Conservation (phyloP, 495 filamentous ascomycete genomes). For the Penicillium waksmanii region DNA sequence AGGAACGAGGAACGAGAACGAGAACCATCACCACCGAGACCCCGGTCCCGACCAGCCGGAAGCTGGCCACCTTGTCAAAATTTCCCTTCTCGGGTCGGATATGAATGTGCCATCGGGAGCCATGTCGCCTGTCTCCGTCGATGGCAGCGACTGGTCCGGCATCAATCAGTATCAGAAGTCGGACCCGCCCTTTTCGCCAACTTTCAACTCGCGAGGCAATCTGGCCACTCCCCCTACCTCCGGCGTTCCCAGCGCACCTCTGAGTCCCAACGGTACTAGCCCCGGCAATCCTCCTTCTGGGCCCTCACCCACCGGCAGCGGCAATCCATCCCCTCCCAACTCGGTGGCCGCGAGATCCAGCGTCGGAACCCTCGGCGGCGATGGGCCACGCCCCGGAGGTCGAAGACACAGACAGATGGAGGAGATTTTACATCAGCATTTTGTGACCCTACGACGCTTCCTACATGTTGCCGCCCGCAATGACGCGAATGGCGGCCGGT, state of each 20-base stretch:
- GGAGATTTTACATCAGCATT: conserved; percentile 78
- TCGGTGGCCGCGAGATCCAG: conserved; percentile 80
- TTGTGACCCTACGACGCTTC: conserved; percentile 76
- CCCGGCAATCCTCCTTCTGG: conserved; percentile 20
- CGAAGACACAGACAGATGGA: conserved; percentile 62
- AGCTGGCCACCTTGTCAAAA: conserved; percentile 7
- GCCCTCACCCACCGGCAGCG: conserved; percentile 48
- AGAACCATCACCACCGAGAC: background rate
- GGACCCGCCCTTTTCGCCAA: conserved; percentile 58
- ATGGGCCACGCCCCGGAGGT: conserved; percentile 51
- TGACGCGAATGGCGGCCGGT: conserved; percentile 71
- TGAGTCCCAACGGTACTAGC: conserved; percentile 54
- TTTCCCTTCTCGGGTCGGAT: conserved; percentile 30
- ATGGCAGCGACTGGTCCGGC: conserved; percentile 86
- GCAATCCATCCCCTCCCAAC: conserved; percentile 80
- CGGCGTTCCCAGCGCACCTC: conserved; percentile 58
- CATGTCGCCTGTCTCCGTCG: conserved; percentile 82
- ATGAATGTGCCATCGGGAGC: conserved; percentile 68
- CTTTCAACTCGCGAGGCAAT: conserved; percentile 59
- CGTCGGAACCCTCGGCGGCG: conserved; percentile 66
- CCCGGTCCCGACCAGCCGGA: background rate
- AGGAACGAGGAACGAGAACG: too few species aligned
- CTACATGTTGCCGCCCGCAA: conserved; percentile 69
- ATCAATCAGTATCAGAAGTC: conserved; percentile 71
- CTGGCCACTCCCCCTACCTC: conserved; percentile 74